These are phyloP conservation scores for Leersia perrieri DNA, from an alignment of 176 grass and related monocot genomes.

Conservation along the genomic window DNA sequence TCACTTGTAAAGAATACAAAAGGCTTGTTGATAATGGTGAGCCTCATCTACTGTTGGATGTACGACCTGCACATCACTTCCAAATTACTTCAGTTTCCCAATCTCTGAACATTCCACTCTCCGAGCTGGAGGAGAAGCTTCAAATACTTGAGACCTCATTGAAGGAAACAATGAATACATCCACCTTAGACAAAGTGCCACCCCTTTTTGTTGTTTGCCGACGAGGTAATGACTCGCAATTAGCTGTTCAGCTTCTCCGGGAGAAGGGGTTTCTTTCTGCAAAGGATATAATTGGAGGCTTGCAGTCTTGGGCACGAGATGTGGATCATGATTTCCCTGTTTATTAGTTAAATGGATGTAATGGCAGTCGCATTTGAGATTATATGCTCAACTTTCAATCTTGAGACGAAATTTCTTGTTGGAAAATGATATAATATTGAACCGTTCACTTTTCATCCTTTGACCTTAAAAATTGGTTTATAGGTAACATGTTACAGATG, in stretches of 20 bases:
- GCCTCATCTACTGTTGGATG: slow-evolving; percentile 70
- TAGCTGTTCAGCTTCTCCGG: slow-evolving; percentile 53
- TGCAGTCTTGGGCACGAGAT: slow-evolving; percentile 69
- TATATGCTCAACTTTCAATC: neutral
- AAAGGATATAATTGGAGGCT: slow-evolving; percentile 77
- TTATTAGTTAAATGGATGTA: slow-evolving; percentile 39
- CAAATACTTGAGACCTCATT: slow-evolving; percentile 39
- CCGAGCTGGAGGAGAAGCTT: slow-evolving; percentile 56
- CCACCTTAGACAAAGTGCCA: neutral
- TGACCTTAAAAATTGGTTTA: neutral
- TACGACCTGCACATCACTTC: slow-evolving; percentile 78
- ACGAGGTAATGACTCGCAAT: slow-evolving; percentile 88
- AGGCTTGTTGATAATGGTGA: slow-evolving; percentile 45
- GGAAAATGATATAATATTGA: neutral
- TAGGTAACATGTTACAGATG: neutral
- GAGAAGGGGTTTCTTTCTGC: slow-evolving; percentile 61
- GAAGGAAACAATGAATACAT: slow-evolving; percentile 2
- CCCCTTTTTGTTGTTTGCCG: slow-evolving; percentile 70
- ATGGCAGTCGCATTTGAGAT: neutral
- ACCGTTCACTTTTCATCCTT: neutral
- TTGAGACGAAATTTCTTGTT: neutral
- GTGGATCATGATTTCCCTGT: slow-evolving; percentile 65
- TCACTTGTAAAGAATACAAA: slow-evolving; percentile 73
- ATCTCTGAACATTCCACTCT: slow-evolving; percentile 73
- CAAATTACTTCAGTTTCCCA: slow-evolving; percentile 67